Percentiles rank a stretch among this genome's conserved stretches.
Conservation (phyloP, 495 filamentous ascomycete genomes). For the Aspergillus baeticus region DNA sequence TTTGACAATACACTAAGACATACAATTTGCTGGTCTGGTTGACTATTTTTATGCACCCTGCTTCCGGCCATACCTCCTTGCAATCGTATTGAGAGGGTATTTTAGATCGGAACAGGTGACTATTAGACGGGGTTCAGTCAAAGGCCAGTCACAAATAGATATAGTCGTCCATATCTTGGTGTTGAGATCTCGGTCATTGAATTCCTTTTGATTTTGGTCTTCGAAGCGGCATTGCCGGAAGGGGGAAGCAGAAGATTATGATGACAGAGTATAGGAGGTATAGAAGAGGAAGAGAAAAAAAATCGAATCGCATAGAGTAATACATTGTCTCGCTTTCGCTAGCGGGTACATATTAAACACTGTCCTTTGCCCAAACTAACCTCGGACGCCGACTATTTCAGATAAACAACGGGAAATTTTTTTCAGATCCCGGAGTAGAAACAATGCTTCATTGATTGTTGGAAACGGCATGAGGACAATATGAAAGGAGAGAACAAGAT, state of each 20-base stretch:
- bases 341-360: constrained; percentile 18
- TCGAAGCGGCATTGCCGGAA: no score
- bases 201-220: no score
- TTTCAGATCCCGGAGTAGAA: constrained; percentile 1
- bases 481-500: constrained; percentile 15
- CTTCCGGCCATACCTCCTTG: no score
- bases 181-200: no score
- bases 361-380: constrained; percentile 7
- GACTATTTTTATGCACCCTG: no score
- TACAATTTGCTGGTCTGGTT: no score
- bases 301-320: constrained; percentile 6
- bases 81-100: no score
- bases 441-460: constrained; percentile 1
- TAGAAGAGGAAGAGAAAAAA: constrained; percentile 4
- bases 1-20: no score
- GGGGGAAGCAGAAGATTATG: not conserved
- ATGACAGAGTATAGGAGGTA: not conserved
- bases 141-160: no score
- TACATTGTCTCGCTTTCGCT: constrained; percentile 14
- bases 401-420: constrained; percentile 1
- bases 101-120: no score
- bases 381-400: constrained; percentile 11
- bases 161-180: no score
- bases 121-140: no score
- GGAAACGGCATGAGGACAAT: not conserved